Evolutionary conservation across 495 filamentous ascomycete species (phyloP).

Genomic region (Penicillium odoratum): DNA sequence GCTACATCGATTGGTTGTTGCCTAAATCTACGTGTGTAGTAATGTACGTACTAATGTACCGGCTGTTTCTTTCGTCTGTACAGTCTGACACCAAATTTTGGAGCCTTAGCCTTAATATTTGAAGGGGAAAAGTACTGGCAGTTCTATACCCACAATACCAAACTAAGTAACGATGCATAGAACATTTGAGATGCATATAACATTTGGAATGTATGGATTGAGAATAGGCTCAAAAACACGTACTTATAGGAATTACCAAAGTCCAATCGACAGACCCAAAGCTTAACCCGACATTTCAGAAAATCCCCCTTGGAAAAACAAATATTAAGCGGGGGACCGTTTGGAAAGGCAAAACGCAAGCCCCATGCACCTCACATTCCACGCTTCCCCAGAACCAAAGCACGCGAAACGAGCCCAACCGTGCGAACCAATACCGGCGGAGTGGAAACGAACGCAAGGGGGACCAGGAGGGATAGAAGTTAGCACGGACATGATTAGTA

Average conservation of each 20-base stretch:
- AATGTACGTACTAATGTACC: too few relatives aligned
- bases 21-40: too few relatives aligned
- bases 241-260: neutral
- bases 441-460: conserved; percentile 23
- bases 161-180: too few relatives aligned
- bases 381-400: conserved; percentile 13
- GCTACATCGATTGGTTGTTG: too few relatives aligned
- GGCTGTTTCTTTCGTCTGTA: too few relatives aligned
- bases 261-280: neutral
- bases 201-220: too few relatives aligned
- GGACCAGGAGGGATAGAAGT: conserved; percentile 12
- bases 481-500: neutral
- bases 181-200: too few relatives aligned
- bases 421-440: conserved; percentile 11
- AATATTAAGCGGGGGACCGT: conserved; percentile 2
- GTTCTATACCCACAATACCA: too few relatives aligned
- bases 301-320: neutral
- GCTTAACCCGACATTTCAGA: neutral
- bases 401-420: conserved; percentile 12
- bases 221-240: too few relatives aligned
- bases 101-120: too few relatives aligned
- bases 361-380: conserved; percentile 6
- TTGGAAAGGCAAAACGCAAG: neutral
- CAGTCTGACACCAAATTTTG: too few relatives aligned
- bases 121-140: too few relatives aligned